Conservation (phyloP, 108 stramenopile genomes). For the Cyclostephanos tholiformis region DNA sequence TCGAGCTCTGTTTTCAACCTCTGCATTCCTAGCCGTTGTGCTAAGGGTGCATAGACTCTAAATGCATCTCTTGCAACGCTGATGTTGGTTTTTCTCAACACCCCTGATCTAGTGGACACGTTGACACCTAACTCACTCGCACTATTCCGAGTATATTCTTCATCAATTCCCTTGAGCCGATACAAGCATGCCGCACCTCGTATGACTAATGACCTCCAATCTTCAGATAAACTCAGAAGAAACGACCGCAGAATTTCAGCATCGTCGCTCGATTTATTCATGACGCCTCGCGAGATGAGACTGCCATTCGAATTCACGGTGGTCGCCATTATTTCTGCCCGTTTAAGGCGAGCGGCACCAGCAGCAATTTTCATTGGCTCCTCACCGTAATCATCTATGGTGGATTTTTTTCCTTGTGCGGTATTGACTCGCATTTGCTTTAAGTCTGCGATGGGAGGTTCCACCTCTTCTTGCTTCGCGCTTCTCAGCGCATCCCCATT, state of each 20-base stretch:
- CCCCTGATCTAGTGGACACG: neutral
- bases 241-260: conserved; percentile 58
- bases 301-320: conserved; percentile 29
- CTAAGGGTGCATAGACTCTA: conserved; percentile 66
- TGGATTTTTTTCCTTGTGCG: conserved; percentile 19
- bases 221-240: conserved; percentile 62
- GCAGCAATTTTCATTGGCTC: conserved; percentile 45
- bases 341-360: conserved; percentile 69
- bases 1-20: conserved; percentile 69
- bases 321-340: conserved; percentile 67
- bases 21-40: conserved; percentile 75
- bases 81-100: conserved; percentile 30
- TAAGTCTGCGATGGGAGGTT: neutral
- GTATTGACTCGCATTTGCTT: neutral
- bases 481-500: neutral
- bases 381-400: conserved; percentile 44
- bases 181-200: conserved; percentile 76
- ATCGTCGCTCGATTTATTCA: conserved; percentile 18
- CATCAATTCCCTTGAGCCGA: conserved; percentile 63
- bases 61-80: conserved; percentile 63
- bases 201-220: conserved; percentile 82
- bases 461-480: neutral
- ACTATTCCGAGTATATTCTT: conserved; percentile 9
- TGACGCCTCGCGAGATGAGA: neutral
- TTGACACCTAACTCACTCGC: neutral